phyloP scores from a whole-genome alignment of 345 rosid species.

The Corymbia maculata region DNA sequence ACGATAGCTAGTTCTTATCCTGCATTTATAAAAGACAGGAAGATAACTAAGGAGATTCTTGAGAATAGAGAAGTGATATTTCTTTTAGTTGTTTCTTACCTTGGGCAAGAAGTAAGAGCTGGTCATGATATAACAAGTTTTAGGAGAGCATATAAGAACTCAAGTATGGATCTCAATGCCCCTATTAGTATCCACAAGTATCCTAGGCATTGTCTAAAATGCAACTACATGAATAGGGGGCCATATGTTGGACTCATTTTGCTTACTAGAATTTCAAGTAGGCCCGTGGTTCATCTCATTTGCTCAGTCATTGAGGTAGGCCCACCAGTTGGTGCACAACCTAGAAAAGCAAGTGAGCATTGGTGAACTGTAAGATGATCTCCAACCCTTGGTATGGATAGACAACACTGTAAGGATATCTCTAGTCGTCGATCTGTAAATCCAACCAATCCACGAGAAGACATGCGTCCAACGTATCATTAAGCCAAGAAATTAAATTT shows the following conservation, averaged over 20 bases:
- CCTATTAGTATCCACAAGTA: slow-evolving; percentile 12
- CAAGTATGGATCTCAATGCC: slow-evolving; percentile 42
- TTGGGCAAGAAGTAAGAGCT: slow-evolving; percentile 44
- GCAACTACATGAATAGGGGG: slow-evolving; percentile 9
- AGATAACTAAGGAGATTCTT: background rate
- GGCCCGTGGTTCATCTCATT: slow-evolving; percentile 53
- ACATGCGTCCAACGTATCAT: background rate
- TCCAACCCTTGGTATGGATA: slow-evolving; percentile 57
- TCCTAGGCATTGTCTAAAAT: slow-evolving; percentile 32
- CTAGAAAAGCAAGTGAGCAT: slow-evolving; percentile 48
- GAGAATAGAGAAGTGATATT: background rate
- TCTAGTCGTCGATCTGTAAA: slow-evolving; percentile 46
- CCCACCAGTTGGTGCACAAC: slow-evolving; percentile 33
- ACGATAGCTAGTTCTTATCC: slow-evolving; percentile 16
- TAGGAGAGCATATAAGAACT: slow-evolving; percentile 34
- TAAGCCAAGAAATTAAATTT: background rate
- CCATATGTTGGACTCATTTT: slow-evolving; percentile 21
- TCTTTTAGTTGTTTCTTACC: slow-evolving; percentile 12
- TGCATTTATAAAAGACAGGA: background rate
- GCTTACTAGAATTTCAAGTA: slow-evolving; percentile 34
- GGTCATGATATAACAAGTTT: slow-evolving; percentile 51
- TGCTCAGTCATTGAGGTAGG: slow-evolving; percentile 30
- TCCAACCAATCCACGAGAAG: slow-evolving; percentile 36
- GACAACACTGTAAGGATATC: slow-evolving; percentile 35
- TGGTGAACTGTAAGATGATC: slow-evolving; percentile 2